Conservation (phyloP, 805 yeast genomes). For the Kodamaea restingae region DNA sequence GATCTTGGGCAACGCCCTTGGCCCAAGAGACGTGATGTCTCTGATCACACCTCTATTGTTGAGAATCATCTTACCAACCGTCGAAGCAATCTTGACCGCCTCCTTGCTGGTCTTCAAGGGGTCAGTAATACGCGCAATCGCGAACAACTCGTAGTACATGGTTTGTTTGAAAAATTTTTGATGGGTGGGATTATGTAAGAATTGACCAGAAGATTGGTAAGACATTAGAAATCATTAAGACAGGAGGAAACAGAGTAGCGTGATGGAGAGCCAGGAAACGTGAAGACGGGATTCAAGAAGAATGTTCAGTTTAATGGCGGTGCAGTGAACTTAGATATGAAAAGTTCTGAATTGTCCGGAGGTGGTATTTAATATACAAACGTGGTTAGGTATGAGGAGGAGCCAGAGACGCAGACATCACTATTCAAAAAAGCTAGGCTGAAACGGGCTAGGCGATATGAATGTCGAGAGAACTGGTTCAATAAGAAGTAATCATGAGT, state of each 20-base stretch:
- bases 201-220: not conserved
- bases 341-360: too few species aligned
- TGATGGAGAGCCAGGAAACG: too few species aligned
- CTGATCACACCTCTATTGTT: conserved; percentile 94
- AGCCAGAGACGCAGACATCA: too few species aligned
- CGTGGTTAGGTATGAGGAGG: too few species aligned
- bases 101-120: conserved; percentile 42
- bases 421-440: too few species aligned
- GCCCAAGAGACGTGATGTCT: conserved; percentile 74
- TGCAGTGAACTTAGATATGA: too few species aligned
- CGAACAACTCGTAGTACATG: conserved; percentile 89
- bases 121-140: conserved; percentile 77
- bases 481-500: too few species aligned
- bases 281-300: too few species aligned
- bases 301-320: too few species aligned
- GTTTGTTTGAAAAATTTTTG: conserved; percentile 5
- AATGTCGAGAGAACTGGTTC: too few species aligned
- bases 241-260: not conserved
- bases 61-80: conserved; percentile 78
- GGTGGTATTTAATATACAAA: too few species aligned
- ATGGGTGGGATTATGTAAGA: not conserved
- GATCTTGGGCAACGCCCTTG: conserved; percentile 72
- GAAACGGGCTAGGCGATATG: too few species aligned
- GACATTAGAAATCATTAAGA: not conserved
- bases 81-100: conserved; percentile 44